Evolutionary conservation across 805 yeast species (phyloP).

Genomic region (Torulaspora franciscae): DNA sequence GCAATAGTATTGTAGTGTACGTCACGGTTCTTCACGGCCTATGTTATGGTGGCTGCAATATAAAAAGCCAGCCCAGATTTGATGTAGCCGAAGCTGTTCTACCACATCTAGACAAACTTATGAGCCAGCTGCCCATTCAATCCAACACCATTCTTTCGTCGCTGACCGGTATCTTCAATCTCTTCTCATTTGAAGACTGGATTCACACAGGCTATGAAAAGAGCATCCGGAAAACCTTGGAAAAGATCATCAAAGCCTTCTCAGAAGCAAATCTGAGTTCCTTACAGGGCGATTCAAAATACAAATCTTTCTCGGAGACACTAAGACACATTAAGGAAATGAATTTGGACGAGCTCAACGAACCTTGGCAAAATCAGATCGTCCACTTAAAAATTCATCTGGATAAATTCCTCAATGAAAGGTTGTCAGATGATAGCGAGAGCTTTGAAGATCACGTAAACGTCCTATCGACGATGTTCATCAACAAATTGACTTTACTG

Average conservation of each 20-base stretch:
- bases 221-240: slow-evolving; percentile 17
- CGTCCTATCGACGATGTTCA: slow-evolving; percentile 22
- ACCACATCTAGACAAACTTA: slow-evolving; percentile 24
- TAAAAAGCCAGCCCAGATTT: slow-evolving; percentile 24
- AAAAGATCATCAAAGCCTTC: slow-evolving; percentile 22
- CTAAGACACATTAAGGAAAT: slow-evolving; percentile 22
- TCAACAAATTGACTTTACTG: slow-evolving; percentile 29
- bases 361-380: slow-evolving; percentile 25
- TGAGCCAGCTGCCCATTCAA: slow-evolving; percentile 25
- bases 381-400: slow-evolving; percentile 22
- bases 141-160: slow-evolving; percentile 22
- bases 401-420: slow-evolving; percentile 23
- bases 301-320: slow-evolving; percentile 18
- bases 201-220: slow-evolving; percentile 26
- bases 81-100: slow-evolving; percentile 21
- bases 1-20: slow-evolving; percentile 23
- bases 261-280: slow-evolving; percentile 17
- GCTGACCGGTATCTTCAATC: slow-evolving; percentile 23
- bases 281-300: slow-evolving; percentile 9
- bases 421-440: slow-evolving; percentile 6
- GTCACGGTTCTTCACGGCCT: slow-evolving; percentile 30
- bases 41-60: slow-evolving; percentile 27
- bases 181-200: slow-evolving; percentile 33
- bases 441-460: slow-evolving; percentile 13
- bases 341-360: slow-evolving; percentile 23